phyloP scores from a whole-genome alignment of 1,139 yeast species.

The Magnusiomyces tetraspermus region DNA sequence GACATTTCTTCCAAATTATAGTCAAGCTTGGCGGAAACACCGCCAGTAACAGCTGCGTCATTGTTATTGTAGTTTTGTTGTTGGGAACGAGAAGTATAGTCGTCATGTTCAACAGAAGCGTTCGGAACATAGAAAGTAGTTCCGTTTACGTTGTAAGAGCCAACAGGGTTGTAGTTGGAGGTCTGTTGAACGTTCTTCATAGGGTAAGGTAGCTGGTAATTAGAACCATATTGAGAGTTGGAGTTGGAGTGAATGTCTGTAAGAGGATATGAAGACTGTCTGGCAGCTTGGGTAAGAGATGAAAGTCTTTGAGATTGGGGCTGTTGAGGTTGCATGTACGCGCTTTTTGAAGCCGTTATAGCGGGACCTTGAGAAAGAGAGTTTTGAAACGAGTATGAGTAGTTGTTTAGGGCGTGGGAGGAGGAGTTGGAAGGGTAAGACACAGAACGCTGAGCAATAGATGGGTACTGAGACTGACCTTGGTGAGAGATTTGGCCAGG shows the following conservation, averaged over 20 bases:
- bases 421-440: not conserved
- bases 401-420: not conserved
- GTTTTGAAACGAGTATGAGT: not conserved
- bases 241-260: slow-evolving; percentile 3
- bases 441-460: not conserved
- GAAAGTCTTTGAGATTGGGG: slow-evolving; percentile 7
- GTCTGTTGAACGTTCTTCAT: slow-evolving; percentile 8
- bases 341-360: slow-evolving; percentile 1
- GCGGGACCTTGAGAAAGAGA: not conserved
- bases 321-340: slow-evolving; percentile 12
- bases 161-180: slow-evolving; percentile 8
- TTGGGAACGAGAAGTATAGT: slow-evolving; percentile 11
- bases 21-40: slow-evolving; percentile 68
- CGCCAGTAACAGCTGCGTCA: slow-evolving; percentile 42
- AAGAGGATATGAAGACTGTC: slow-evolving; percentile 4
- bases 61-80: slow-evolving; percentile 16
- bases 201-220: slow-evolving; percentile 12
- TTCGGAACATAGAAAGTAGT: slow-evolving; percentile 23
- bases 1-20: slow-evolving; percentile 73
- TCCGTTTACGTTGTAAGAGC: slow-evolving; percentile 21
- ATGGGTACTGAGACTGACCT: not conserved
- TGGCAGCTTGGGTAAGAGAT: slow-evolving; percentile 5
- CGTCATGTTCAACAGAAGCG: slow-evolving; percentile 21
- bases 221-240: not conserved
- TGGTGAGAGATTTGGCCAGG: not conserved